Evolutionary conservation across 148 eudicot species (phyloP), one percentile per base, ranked within the genome.

Genomic region (Vaccinium corymbosum): DNA sequence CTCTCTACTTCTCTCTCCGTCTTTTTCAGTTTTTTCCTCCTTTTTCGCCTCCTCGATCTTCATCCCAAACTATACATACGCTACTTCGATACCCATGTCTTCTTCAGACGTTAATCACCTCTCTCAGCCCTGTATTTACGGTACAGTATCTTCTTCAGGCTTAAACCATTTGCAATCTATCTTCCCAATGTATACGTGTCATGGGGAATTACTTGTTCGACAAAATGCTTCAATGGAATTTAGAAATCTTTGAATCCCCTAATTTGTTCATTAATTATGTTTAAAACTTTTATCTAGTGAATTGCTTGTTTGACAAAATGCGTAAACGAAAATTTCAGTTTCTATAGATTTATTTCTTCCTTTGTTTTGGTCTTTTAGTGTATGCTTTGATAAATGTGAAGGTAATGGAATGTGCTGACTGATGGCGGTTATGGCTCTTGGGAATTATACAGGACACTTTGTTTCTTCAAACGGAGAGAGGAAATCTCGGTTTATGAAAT

Each of bases 401-500:
- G 38, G 70, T 25, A 78, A 46, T 27, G 59, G 84, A 78, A 16
- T 3, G 29, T 72, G 55, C 22, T 78, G 32, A 82, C 84, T 84
- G 77, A 51, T 80, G 13, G 17, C 11, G 52, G 62, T 61, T 81
- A 50, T 74, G 74, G 13, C 17, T 68, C 84, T 22, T 57, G 85
- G 84, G 84, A 42, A 81, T 80, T 81, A 86, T 89, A 85, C 90
- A 91, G 93, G 94, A 57, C 84, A 87, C 64, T 82, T 87, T 87
- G 88, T 88, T 88, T 91, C 87, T 86, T 86, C 92, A 38, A 57
- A 83, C 84, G 83, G 93, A 85, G 98, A 92, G 91, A 90, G 89
- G 81, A 94, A 91, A 64, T 93, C 98, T 13, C 68, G 91, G 84
- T 90, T 93, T 62, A 93, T 93, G 95, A 97, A 93, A 90, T 97